Conservation (phyloP, 2,329 filamentous ascomycete genomes). For the Sporothrix pallida region DNA sequence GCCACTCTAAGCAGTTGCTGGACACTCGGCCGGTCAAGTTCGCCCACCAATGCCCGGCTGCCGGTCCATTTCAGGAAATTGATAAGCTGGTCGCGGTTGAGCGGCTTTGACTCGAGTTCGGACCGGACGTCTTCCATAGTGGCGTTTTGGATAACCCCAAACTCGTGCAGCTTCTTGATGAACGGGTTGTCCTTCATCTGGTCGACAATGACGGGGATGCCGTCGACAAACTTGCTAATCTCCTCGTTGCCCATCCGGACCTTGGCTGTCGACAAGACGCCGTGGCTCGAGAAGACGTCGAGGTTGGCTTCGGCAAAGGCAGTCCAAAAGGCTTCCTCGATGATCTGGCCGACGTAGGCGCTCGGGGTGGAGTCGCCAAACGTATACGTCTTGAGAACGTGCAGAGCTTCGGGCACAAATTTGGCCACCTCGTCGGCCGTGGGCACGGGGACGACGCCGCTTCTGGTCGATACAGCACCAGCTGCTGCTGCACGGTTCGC, state of each 20-base stretch:
- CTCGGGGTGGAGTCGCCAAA: slow-evolving; percentile 91
- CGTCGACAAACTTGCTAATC: slow-evolving; percentile 76
- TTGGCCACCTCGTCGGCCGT: slow-evolving; percentile 67
- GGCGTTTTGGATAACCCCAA: slow-evolving; percentile 84
- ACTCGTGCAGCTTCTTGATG: slow-evolving; percentile 78
- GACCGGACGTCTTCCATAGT: slow-evolving; percentile 84
- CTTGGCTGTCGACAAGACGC: slow-evolving; percentile 81
- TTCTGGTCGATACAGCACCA: slow-evolving; percentile 2
- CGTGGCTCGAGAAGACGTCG: slow-evolving; percentile 85
- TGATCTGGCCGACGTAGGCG: slow-evolving; percentile 78
- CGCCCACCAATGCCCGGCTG: slow-evolving; percentile 70
- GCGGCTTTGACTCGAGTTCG: slow-evolving; percentile 80
- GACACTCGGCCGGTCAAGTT: slow-evolving; percentile 73
- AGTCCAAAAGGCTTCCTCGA: slow-evolving; percentile 96
- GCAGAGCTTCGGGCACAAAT: slow-evolving; percentile 78
- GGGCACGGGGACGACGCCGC: slow-evolving; percentile 23
- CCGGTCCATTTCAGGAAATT: slow-evolving; percentile 87
- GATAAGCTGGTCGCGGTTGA: slow-evolving; percentile 76
- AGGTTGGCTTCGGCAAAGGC: slow-evolving; percentile 82
- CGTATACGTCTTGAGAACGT: slow-evolving; percentile 85
- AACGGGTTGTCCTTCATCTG: slow-evolving; percentile 76
- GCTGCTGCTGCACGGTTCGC: slow-evolving; percentile 37
- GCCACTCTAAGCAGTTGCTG: slow-evolving; percentile 78
- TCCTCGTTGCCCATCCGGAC: slow-evolving; percentile 77
- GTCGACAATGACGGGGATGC: slow-evolving; percentile 83